phyloP scores from a whole-genome alignment of 2,329 filamentous ascomycete genomes.

The Cytospora paraplurivora region DNA sequence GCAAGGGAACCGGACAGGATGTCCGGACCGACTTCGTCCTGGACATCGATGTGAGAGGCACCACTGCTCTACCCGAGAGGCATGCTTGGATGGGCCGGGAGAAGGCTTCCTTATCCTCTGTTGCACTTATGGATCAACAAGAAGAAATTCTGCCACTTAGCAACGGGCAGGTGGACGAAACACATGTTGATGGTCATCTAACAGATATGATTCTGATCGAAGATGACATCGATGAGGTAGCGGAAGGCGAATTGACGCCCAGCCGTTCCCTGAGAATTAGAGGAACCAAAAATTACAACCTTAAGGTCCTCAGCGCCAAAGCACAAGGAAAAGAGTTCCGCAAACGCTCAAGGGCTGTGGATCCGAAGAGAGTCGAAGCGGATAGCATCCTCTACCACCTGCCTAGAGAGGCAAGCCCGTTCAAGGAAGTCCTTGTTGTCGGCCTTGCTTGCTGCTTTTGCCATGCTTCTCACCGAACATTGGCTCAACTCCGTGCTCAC shows the following conservation, averaged over 20 bases:
- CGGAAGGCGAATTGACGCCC: slow-evolving; percentile 52
- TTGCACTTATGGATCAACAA: slow-evolving; percentile 45
- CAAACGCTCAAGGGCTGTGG: slow-evolving; percentile 38
- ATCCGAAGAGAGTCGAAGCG: slow-evolving; percentile 37
- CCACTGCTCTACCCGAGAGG: slow-evolving; percentile 43
- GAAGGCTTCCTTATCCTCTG: slow-evolving; percentile 48
- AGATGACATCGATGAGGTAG: slow-evolving; percentile 49
- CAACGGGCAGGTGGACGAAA: slow-evolving; percentile 39
- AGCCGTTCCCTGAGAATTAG: slow-evolving; percentile 54
- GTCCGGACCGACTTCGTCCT: slow-evolving; percentile 48
- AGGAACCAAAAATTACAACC: slow-evolving; percentile 57
- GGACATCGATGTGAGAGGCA: slow-evolving; percentile 53
- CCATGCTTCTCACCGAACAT: slow-evolving; percentile 48
- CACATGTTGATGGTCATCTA: slow-evolving; percentile 30
- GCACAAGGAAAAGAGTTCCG: slow-evolving; percentile 54
- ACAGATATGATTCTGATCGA: slow-evolving; percentile 32
- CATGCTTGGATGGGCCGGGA: slow-evolving; percentile 38
- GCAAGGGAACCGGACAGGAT: slow-evolving; percentile 38
- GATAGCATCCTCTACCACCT: slow-evolving; percentile 50
- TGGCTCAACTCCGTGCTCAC: slow-evolving; percentile 53
- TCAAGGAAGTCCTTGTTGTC: slow-evolving; percentile 38
- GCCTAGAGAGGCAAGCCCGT: slow-evolving; percentile 47
- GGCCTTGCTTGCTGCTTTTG: slow-evolving; percentile 56
- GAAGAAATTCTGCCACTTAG: slow-evolving; percentile 38
- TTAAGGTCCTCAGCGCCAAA: slow-evolving; percentile 61